A percentile compares a stretch with the other conserved stretches of the same genome.
These are phyloP conservation scores for Orbilia quercus DNA, from an alignment of 2,329 filamentous ascomycete genomes.

Conservation along the genomic window DNA sequence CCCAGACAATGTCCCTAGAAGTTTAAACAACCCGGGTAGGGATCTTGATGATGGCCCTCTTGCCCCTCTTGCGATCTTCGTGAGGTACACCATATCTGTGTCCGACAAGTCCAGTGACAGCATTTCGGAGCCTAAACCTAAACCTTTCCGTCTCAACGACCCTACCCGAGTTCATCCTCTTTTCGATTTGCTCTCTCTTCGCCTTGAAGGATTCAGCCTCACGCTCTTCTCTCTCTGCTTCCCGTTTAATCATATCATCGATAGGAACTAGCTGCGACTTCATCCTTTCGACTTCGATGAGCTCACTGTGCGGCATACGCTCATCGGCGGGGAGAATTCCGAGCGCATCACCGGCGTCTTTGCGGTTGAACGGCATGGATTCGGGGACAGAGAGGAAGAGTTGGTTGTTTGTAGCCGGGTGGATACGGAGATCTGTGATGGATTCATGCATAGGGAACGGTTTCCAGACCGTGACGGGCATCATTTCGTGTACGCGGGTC, in stretches of 20 bases:
- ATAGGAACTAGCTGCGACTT: constrained; percentile 63
- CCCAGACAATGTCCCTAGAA: background rate
- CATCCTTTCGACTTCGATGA: constrained; percentile 70
- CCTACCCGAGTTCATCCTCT: constrained; percentile 59
- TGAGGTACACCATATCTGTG: constrained; percentile 74
- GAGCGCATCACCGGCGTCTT: constrained; percentile 59
- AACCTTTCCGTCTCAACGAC: constrained; percentile 63
- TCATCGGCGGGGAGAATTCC: constrained; percentile 71
- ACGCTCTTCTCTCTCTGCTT: constrained; percentile 63
- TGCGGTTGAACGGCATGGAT: constrained; percentile 59
- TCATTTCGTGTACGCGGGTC: constrained; percentile 59
- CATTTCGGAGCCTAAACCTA: constrained; percentile 59
- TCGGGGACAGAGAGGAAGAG: constrained; percentile 59
- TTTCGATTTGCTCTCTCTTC: constrained; percentile 64
- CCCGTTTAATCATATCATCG: constrained; percentile 61
- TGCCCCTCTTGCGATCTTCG: constrained; percentile 73
- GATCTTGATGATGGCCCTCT: constrained; percentile 75
- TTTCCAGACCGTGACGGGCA: constrained; percentile 56
- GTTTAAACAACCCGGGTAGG: constrained; percentile 69
- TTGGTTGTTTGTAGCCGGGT: constrained; percentile 58
- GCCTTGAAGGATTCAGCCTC: constrained; percentile 63
- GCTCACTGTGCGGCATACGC: constrained; percentile 72
- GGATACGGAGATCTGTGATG: constrained; percentile 63
- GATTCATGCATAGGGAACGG: constrained; percentile 60
- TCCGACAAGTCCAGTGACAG: constrained; percentile 64